These are phyloP conservation scores for Salix udensis DNA, from an alignment of 345 rosid species.

Conservation along the genomic window DNA sequence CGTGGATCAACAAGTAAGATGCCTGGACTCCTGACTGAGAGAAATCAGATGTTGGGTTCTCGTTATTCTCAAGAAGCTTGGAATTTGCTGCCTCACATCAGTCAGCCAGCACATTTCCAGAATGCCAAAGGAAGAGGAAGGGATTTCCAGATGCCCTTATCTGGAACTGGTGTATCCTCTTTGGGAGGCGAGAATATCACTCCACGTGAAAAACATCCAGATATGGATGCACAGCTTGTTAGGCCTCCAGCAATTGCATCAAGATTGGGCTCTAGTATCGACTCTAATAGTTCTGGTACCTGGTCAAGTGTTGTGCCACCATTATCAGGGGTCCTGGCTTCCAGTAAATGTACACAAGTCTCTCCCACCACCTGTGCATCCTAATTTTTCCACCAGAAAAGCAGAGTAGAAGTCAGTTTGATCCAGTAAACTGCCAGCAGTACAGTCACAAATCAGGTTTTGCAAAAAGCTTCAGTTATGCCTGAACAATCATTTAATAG, in stretches of 20 bases:
- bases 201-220: slow-evolving; percentile 36
- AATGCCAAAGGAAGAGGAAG: slow-evolving; percentile 43
- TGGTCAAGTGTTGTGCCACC: slow-evolving; percentile 25
- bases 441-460: slow-evolving; percentile 39
- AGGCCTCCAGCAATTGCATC: slow-evolving; percentile 35
- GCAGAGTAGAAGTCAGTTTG: slow-evolving; percentile 37
- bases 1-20: slow-evolving; percentile 30
- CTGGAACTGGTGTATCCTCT: slow-evolving; percentile 42
- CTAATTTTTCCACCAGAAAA: slow-evolving; percentile 44
- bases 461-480: slow-evolving; percentile 40
- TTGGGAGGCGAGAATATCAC: slow-evolving; percentile 39
- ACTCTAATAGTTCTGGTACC: slow-evolving; percentile 32
- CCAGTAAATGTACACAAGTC: slow-evolving; percentile 52
- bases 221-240: slow-evolving; percentile 37
- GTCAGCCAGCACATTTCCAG: slow-evolving; percentile 41
- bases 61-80: slow-evolving; percentile 43
- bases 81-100: slow-evolving; percentile 36
- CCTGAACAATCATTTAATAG: slow-evolving; percentile 48
- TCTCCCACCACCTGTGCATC: slow-evolving; percentile 41
- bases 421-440: slow-evolving; percentile 44
- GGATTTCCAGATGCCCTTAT: slow-evolving; percentile 41
- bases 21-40: slow-evolving; percentile 29
- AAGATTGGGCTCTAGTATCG: slow-evolving; percentile 44
- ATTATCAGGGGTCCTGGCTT: slow-evolving; percentile 51
- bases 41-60: slow-evolving; percentile 30